Conservation (phyloP, 2,329 filamentous ascomycete genomes). For the Exserohilum rostratum region DNA sequence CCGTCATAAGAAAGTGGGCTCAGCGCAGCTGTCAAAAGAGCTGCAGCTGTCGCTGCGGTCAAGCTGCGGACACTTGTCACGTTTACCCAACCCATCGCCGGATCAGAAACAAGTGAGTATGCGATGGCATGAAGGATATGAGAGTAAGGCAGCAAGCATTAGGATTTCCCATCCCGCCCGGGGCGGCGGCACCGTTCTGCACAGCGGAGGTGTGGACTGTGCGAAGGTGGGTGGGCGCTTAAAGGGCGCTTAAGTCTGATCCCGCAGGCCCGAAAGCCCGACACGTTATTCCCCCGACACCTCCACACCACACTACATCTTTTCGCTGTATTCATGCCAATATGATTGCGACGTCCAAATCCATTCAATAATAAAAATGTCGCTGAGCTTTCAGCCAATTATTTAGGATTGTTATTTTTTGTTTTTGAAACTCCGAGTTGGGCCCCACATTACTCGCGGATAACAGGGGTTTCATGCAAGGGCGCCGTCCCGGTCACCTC, state of each 20-base stretch:
- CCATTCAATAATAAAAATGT: no score
- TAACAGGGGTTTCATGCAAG: neutral
- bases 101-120: neutral
- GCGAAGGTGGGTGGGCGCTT: neutral
- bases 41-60: conserved; percentile 19
- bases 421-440: neutral
- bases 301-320: neutral
- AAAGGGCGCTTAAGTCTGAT: neutral
- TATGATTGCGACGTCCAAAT: neutral
- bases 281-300: neutral
- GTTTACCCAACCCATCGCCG: neutral
- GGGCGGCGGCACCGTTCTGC: neutral
- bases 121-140: neutral
- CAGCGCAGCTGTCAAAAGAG: conserved; percentile 34
- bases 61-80: neutral
- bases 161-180: neutral
- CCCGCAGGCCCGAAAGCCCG: neutral
- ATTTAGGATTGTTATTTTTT: no score
- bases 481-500: neutral
- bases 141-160: neutral
- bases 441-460: no score
- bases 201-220: neutral
- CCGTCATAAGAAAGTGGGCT: neutral
- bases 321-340: neutral
- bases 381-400: no score